Base-by-base conservation (phyloP, 1,139 yeast species). In the Suhomyces atakaporum region DNA sequence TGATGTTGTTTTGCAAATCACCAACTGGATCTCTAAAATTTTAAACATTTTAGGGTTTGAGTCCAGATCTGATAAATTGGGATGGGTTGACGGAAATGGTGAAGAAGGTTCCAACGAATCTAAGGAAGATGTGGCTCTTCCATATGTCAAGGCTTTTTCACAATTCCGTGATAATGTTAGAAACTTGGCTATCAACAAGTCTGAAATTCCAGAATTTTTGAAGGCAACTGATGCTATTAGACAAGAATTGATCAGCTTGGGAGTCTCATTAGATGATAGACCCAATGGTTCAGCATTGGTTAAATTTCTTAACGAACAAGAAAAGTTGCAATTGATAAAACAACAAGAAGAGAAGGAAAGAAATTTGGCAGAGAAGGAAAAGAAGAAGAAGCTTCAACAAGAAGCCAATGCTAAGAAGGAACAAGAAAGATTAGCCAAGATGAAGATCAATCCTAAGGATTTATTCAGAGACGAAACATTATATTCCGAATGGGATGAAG, bases 201-300 rank as follows among this genome's bases (percentile, higher is more conserved):
- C 75, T 1, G 79, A 78, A 22, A 63, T 69, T 39, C 36, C 62
- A 33, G 79, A 75, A 35, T 73, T 88, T 40, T 69, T 92, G 40
- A 63, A 67, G 12, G 71, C 69, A 12, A 58, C 69, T 20, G 77
- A 71, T 50, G 41, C 60, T 12, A 54, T 70, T 35, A 56, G 77
- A 47, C 46, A 68, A 11, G 94, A 85, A 31, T 66, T 92, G 49
- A 66, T 88, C 40, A 74, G 78, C 18, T 66, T 89, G 42, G 94
- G 95, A 16, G 85, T 92, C 21, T 80, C 94, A 0, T 69, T 92
- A 35, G 97, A 92, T 59, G 99, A 92, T 60, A 79, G 97, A 54
- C 77, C 82, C 21, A 86, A 78, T 41, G 89, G 83, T 12, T 76
- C 81, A 3, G 90, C 96, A 0, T 73, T 92, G 42, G 76, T 92